These are phyloP conservation scores for Carex parvula DNA, from an alignment of 176 grass and related monocot genomes.

Conservation along the genomic window DNA sequence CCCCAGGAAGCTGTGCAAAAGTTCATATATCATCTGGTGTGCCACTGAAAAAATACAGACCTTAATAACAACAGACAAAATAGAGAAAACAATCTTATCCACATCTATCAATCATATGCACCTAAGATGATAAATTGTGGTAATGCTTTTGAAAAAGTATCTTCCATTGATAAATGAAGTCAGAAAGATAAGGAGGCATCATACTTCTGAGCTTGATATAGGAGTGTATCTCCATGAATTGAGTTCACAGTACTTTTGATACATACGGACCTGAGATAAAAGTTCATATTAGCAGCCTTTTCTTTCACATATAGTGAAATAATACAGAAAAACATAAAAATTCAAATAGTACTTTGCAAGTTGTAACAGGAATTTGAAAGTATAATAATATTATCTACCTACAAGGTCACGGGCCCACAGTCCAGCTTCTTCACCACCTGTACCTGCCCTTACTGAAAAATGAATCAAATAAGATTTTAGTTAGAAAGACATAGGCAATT, in stretches of 20 bases:
- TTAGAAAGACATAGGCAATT: not conserved
- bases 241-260: constrained; percentile 72
- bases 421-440: constrained; percentile 94
- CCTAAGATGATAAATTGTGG: not conserved
- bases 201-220: constrained; percentile 84
- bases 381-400: constrained; percentile 72
- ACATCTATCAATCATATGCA: not conserved
- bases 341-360: not conserved
- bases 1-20: not conserved
- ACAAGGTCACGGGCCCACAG: constrained; percentile 99
- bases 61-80: not conserved
- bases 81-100: not conserved
- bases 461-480: not conserved
- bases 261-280: constrained; percentile 81
- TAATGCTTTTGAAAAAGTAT: not conserved
- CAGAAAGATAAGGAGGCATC: constrained; percentile 27
- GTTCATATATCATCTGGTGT: not conserved
- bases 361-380: constrained; percentile 18
- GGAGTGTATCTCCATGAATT: constrained; percentile 66
- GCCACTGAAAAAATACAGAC: not conserved
- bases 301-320: constrained; percentile 21
- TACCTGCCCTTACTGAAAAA: constrained; percentile 84
- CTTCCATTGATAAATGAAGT: not conserved
- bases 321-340: constrained; percentile 3
- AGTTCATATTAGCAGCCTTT: constrained; percentile 8